Evolutionary conservation across 805 yeast species (phyloP).

Genomic region (Cyberlindnera meyerae): DNA sequence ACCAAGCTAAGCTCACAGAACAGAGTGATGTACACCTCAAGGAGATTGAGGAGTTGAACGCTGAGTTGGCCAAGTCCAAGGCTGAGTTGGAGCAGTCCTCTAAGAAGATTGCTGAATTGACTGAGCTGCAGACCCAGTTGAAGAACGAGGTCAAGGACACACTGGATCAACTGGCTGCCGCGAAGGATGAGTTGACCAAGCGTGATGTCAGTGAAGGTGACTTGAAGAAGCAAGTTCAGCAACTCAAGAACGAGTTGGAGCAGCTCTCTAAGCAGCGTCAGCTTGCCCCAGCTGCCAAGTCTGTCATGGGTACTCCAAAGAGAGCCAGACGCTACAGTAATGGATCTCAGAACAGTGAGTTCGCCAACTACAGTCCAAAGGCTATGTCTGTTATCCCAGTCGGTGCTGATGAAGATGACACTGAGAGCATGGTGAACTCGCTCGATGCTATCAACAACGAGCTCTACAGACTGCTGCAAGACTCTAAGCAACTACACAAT

Average conservation of each 20-base stretch:
- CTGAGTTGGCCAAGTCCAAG: constrained; percentile 51
- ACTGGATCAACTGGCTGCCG: constrained; percentile 54
- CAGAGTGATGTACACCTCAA: constrained; percentile 44
- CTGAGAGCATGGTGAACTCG: constrained; percentile 37
- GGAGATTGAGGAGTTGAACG: constrained; percentile 46
- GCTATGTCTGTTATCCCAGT: constrained; percentile 62
- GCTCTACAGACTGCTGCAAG: constrained; percentile 63
- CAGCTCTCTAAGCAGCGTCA: constrained; percentile 25
- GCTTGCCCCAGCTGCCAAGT: constrained; percentile 27
- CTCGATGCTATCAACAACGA: constrained; percentile 73
- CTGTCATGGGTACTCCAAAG: constrained; percentile 25
- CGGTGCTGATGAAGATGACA: constrained; percentile 45
- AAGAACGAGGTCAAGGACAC: constrained; percentile 59
- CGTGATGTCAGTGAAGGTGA: constrained; percentile 63
- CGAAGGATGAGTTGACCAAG: constrained; percentile 53
- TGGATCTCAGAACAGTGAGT: constrained; percentile 35
- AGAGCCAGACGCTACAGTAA: constrained; percentile 33
- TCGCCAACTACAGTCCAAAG: constrained; percentile 33
- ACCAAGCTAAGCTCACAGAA: constrained; percentile 40
- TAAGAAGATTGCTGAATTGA: constrained; percentile 53
- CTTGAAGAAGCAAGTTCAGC: constrained; percentile 45
- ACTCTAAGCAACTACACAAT: constrained; percentile 65
- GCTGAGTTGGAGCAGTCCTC: constrained; percentile 54
- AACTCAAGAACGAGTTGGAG: constrained; percentile 31
- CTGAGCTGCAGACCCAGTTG: constrained; percentile 55